These are phyloP conservation scores for Cladophialophora exuberans DNA, from an alignment of 2,329 filamentous ascomycete genomes.

Conservation along the genomic window DNA sequence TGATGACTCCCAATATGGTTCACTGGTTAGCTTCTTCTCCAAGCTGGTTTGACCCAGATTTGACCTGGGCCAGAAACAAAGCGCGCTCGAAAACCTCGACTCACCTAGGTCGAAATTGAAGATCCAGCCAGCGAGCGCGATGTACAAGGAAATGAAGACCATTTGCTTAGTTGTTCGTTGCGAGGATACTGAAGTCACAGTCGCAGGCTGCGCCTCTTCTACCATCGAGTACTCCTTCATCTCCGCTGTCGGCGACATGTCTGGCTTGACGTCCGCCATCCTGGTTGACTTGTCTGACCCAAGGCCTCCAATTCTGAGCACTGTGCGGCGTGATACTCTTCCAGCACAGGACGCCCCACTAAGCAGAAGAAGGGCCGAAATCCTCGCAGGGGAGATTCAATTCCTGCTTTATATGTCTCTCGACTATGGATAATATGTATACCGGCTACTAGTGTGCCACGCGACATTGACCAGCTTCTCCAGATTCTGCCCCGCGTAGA, in stretches of 20 bases:
- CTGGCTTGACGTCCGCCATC: constrained; percentile 1
- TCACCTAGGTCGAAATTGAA: constrained; percentile 17
- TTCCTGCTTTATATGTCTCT: background rate
- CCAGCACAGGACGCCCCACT: too few relatives aligned
- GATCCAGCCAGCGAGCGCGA: constrained; percentile 13
- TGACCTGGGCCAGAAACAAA: too few relatives aligned
- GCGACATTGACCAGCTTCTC: too few relatives aligned
- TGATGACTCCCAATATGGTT: background rate
- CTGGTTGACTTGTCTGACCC: background rate
- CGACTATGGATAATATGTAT: background rate
- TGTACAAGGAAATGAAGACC: constrained; percentile 10
- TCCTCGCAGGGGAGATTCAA: too few relatives aligned
- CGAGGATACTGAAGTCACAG: background rate
- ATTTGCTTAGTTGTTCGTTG: constrained; percentile 14
- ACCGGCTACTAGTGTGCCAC: too few relatives aligned
- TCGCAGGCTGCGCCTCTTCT: background rate
- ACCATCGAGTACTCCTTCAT: constrained; percentile 6
- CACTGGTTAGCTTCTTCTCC: background rate
- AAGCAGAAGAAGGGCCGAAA: too few relatives aligned
- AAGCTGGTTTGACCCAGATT: background rate
- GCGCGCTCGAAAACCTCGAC: background rate
- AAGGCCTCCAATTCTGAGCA: too few relatives aligned
- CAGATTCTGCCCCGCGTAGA: background rate
- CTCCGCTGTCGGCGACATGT: background rate
- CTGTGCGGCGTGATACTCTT: too few relatives aligned